Conservation (phyloP, 371 early-diverging fungal genomes). For the Mycotypha africana region DNA sequence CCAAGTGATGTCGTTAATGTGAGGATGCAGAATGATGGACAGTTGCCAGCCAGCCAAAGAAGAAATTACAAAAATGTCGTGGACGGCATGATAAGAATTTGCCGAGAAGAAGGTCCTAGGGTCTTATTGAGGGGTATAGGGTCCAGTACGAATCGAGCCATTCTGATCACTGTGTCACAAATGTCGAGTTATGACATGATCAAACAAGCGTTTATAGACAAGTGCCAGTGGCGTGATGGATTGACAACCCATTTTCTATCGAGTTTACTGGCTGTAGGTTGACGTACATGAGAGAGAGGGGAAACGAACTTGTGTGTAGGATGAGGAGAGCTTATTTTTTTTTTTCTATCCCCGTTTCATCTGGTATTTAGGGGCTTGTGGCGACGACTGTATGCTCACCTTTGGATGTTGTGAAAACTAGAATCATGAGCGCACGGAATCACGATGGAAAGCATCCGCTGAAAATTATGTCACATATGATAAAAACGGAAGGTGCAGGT, state of each 20-base stretch:
- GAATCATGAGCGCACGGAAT: slow-evolving; percentile 55
- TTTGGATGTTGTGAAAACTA: slow-evolving; percentile 69
- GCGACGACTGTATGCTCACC: slow-evolving; percentile 68
- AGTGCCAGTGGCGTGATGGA: slow-evolving; percentile 46
- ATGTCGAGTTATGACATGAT: slow-evolving; percentile 60
- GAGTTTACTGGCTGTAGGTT: slow-evolving; percentile 54
- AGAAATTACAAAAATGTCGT: slow-evolving; percentile 64
- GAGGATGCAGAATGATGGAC: slow-evolving; percentile 71
- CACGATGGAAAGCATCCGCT: slow-evolving; percentile 19
- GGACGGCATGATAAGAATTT: slow-evolving; percentile 59
- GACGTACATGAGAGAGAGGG: neutral
- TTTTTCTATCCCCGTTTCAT: neutral
- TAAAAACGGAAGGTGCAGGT: slow-evolving; percentile 50
- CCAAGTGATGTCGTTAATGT: slow-evolving; percentile 76
- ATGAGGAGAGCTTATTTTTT: neutral
- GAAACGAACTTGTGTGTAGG: neutral
- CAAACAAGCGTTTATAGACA: slow-evolving; percentile 49
- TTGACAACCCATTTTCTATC: slow-evolving; percentile 58
- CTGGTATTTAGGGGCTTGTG: slow-evolving; percentile 43
- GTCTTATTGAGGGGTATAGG: slow-evolving; percentile 58
- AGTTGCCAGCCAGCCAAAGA: slow-evolving; percentile 51
- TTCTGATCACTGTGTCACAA: slow-evolving; percentile 65
- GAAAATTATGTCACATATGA: slow-evolving; percentile 51
- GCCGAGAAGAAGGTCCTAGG: slow-evolving; percentile 50
- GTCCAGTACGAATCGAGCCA: slow-evolving; percentile 60